Evolutionary conservation across 805 yeast genomes (phyloP).

Genomic region (Metschnikowia rubicola): DNA sequence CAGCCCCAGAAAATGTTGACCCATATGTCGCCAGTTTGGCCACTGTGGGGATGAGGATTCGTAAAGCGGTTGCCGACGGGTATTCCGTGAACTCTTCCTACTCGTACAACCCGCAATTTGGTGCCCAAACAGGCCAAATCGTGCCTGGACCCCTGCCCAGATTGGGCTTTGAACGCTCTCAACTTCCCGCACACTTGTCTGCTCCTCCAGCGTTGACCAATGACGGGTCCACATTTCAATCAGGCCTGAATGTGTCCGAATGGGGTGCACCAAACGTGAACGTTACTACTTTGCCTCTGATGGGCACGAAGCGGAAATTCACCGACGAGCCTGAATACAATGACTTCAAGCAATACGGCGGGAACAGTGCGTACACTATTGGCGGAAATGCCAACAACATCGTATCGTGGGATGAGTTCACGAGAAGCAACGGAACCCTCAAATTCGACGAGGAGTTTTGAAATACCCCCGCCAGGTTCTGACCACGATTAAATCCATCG

Average conservation of each 20-base stretch:
- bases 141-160: not conserved
- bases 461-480: not conserved
- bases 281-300: conserved; percentile 7
- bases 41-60: conserved; percentile 66
- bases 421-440: conserved; percentile 42
- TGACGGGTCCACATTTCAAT: conserved; percentile 41
- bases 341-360: not conserved
- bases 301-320: conserved; percentile 8
- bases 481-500: not conserved
- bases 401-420: conserved; percentile 20
- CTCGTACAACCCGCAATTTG: conserved; percentile 8
- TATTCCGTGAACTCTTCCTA: conserved; percentile 30
- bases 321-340: conserved; percentile 1
- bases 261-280: conserved; percentile 27
- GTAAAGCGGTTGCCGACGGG: conserved; percentile 65
- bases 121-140: not conserved
- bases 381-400: not conserved
- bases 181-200: conserved; percentile 38
- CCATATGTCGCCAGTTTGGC: conserved; percentile 42
- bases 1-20: conserved; percentile 23
- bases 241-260: conserved; percentile 39
- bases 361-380: not conserved
- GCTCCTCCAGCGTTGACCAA: conserved; percentile 45
- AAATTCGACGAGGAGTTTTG: conserved; percentile 49
- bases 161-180: conserved; percentile 26